These are phyloP conservation scores for Hirsutella rhossiliensis DNA, from an alignment of 2,329 filamentous ascomycete species.

Conservation along the genomic window DNA sequence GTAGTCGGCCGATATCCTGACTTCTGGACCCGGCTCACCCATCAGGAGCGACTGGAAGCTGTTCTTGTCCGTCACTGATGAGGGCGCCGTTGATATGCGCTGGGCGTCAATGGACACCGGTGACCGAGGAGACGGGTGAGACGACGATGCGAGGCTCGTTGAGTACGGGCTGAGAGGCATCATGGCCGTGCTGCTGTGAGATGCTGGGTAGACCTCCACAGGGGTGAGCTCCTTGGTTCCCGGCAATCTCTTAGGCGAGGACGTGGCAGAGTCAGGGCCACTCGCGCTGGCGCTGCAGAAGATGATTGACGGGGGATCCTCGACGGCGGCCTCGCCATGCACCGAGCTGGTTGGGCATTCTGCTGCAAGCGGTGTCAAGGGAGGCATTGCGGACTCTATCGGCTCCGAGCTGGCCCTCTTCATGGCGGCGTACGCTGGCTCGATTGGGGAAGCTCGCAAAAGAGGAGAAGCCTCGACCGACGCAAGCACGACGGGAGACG, in stretches of 20 bases:
- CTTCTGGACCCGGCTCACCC: slow-evolving; percentile 62
- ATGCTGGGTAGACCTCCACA: slow-evolving; percentile 36
- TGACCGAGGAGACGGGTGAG: slow-evolving; percentile 54
- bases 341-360: slow-evolving; percentile 15
- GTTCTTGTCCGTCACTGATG: slow-evolving; percentile 60
- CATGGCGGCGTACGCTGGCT: slow-evolving; percentile 9
- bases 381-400: slow-evolving; percentile 23
- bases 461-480: slow-evolving; percentile 8
- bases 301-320: slow-evolving; percentile 30
- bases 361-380: slow-evolving; percentile 24
- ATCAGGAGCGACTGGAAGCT: slow-evolving; percentile 59
- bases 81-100: slow-evolving; percentile 62
- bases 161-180: slow-evolving; percentile 53
- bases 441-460: slow-evolving; percentile 9
- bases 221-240: slow-evolving; percentile 34
- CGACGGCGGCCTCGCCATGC: slow-evolving; percentile 26
- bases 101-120: slow-evolving; percentile 59
- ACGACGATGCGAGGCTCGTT: slow-evolving; percentile 50
- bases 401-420: slow-evolving; percentile 34
- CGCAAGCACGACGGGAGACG: slow-evolving; percentile 14
- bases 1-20: slow-evolving; percentile 54
- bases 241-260: slow-evolving; percentile 30
- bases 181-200: slow-evolving; percentile 29
- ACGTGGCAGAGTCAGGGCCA: slow-evolving; percentile 25
- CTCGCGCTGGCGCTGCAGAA: slow-evolving; percentile 24